Evolutionary conservation across 2,329 filamentous ascomycete species (phyloP), one percentile per base, ranked within the genome.

Genomic region (Trichoderma sp.): DNA sequence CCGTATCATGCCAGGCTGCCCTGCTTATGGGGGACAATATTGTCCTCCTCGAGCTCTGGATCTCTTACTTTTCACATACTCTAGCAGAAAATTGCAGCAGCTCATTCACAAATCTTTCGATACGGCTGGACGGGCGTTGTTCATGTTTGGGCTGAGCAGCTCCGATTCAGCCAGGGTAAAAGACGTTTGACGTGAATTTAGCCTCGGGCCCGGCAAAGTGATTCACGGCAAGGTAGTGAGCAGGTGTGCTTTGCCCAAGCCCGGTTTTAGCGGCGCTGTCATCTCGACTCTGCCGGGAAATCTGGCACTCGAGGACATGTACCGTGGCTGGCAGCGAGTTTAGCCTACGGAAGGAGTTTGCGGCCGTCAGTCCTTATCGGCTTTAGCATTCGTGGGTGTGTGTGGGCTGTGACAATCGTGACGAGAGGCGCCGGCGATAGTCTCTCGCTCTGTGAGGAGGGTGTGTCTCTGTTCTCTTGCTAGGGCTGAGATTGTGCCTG

Each of bases 121-220:
- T 14, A 39, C 12, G 34, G 34, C 12, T 4, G 10, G 5, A 0
- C 12, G 9, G 12, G 34, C 34, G 12, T 39, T 5, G 2, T 39
- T 39, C 12, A 10, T 39, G 10, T 5, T 14, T 39, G 34, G 34
- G 34, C 34, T 39, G 34, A 39, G 34, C 34, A 39, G 34, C 34
- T 14, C 34, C 34, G 34, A 39, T 39, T 62, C 34, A 26, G 39
- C 48, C 48, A 21, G n/a, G 34, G n/a, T 12, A 14, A 44, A 43
- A 14, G 48, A n/a, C 34, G 30, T 52, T 52, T 17, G 44, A 9
- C 30, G 17, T 54, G 59, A 47, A 45, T 52, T 55, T 63, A 63
- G 41, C 50, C 59, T 54, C 59, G 59, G 59, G 50, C 10, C 59
- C 50, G 59, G 59, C 50, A 55, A 39, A 39, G 34, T 39, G 34